Evolutionary conservation across 202 grass and related monocot species (phyloP).

Genomic region (Carex arenaria): DNA sequence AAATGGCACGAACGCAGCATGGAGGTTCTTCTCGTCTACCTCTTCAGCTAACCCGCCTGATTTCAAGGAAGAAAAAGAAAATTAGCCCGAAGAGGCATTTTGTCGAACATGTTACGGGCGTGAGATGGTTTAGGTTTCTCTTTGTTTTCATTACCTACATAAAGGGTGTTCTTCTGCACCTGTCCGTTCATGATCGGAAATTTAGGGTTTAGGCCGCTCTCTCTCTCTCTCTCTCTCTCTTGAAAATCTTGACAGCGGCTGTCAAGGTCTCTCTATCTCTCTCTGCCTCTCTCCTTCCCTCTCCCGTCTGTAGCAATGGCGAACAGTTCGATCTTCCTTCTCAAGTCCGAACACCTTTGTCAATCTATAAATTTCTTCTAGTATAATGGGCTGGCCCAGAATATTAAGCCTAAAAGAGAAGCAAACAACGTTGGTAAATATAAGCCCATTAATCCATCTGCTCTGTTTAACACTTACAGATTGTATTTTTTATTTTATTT

Average conservation of each 20-base stretch:
- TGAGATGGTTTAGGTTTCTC: background rate
- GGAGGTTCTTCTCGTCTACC: conserved; percentile 87
- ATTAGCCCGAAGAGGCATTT: background rate
- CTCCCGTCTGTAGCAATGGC: background rate
- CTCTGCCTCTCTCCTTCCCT: background rate
- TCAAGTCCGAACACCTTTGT: background rate
- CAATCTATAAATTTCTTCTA: background rate
- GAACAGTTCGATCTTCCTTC: background rate
- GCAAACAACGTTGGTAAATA: no score
- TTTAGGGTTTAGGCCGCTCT: background rate
- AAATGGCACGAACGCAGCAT: conserved; percentile 93
- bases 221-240: background rate
- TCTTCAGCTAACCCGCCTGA: conserved; percentile 80
- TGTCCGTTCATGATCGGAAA: conserved; percentile 37
- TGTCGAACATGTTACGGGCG: background rate
- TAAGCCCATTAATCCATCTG: background rate
- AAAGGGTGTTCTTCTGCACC: conserved; percentile 91
- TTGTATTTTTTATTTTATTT: no score
- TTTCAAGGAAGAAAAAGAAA: background rate
- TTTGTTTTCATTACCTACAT: conserved; percentile 46
- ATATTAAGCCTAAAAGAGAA: background rate
- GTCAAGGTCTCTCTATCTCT: background rate
- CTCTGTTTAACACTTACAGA: background rate
- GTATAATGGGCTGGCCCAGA: background rate
- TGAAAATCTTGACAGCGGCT: no score